phyloP scores from a whole-genome alignment of 73 alveolate genomes.

The Breviolum minutum region DNA sequence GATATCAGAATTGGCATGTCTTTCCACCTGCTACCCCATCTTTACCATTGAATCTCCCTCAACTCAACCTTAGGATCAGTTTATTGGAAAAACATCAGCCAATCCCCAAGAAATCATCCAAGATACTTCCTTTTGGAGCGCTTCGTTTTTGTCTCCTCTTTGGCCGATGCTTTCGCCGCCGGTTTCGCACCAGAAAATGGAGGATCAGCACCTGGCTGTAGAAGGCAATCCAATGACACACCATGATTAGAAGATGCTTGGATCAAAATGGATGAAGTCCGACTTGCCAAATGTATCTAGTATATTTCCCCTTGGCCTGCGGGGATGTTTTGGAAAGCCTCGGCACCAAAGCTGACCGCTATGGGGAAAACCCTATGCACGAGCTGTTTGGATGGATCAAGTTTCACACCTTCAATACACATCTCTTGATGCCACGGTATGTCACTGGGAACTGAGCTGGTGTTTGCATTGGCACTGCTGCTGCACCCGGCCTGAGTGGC shows the following conservation, averaged over 20 bases:
- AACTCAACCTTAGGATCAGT: background rate
- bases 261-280: background rate
- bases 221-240: background rate
- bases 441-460: background rate
- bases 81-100: background rate
- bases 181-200: conserved; percentile 5
- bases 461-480: conserved; percentile 44
- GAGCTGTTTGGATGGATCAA: background rate
- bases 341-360: background rate
- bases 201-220: background rate
- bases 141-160: background rate
- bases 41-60: too few relatives aligned
- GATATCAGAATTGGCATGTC: background rate
- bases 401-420: background rate
- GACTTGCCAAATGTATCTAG: too few relatives aligned
- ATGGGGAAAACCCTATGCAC: background rate
- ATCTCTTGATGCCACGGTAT: background rate
- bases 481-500: conserved; percentile 8
- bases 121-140: conserved; percentile 28
- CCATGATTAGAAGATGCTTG: background rate
- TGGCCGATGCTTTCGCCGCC: background rate
- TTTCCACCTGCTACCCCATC: background rate
- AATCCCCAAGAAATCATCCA: background rate
- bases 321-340: conserved; percentile 55
- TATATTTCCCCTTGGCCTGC: background rate